Evolutionary conservation across 2,329 filamentous ascomycete species (phyloP), one percentile per base, ranked within the genome.

Genomic region (Alternaria longipes): DNA sequence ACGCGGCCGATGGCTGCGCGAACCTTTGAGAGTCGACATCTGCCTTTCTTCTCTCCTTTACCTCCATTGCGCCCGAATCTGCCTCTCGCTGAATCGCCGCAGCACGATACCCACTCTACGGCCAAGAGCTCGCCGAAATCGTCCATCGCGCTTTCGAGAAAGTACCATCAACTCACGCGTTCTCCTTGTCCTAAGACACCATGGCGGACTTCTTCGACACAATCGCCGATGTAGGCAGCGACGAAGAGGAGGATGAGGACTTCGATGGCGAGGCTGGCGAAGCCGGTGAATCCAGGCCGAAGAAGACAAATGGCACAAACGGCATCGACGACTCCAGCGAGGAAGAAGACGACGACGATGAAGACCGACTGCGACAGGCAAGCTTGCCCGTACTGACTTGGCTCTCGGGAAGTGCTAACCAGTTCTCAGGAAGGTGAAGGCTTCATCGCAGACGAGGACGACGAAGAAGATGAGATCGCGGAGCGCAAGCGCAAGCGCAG

Each of bases 401-500:
- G 3, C 4, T 24, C 38, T 45, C n/a, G 14, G 20, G 12, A 9
- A 20, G 26, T 61, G 59, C 72, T 75, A 55, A 75, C 62, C 44
- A 38, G 24, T 61, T 18, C 6, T 47, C 57, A 97, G 93, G 87
- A 97, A 67, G 91, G 91, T 54, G 93, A 97, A 83, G 94, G 94
- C 26, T 99, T 98, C 81, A 97, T 99, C 68, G 93, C 97, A 65
- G 93, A 97, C 73, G 94, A 97, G 74, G 93, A 94, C 63, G 91
- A 92, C 63, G 91, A 92, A 62, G 91, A 90, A 49, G 89, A 89
- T 32, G 87, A 90, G 54, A 90, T 85, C 36, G 54, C 86, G 86
- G 69, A 87, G 61, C 70, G 68, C 63, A 64, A 58, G 69, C 86
- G 87, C 64, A 85, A 87, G 66, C 90, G 91, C 78, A 88, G 89